Percentiles rank a stretch among this genome's conserved stretches.
Evolutionary conservation across 345 rosid genomes (phyloP).

Genomic region (Gossypium arboreum): DNA sequence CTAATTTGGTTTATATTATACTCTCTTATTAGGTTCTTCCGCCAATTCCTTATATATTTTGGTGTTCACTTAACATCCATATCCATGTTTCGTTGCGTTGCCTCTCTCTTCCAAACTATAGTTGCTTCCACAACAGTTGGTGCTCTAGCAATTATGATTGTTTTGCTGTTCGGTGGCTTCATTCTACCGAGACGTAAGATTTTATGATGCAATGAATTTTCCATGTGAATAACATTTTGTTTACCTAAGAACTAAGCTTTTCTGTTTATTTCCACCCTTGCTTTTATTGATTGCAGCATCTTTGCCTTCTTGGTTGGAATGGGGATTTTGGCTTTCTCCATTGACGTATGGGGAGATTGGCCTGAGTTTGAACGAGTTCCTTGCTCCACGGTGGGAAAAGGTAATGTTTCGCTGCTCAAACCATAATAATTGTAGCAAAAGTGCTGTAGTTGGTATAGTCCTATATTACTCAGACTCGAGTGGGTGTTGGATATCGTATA

Average conservation of each 20-base stretch:
- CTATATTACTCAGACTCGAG: not conserved
- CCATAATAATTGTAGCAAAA: not conserved
- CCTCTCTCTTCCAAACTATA: slow-evolving; percentile 49
- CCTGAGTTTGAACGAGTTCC: slow-evolving; percentile 58
- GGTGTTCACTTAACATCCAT: slow-evolving; percentile 51
- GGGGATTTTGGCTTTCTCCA: slow-evolving; percentile 82
- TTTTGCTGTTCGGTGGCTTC: slow-evolving; percentile 57
- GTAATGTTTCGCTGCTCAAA: slow-evolving; percentile 24
- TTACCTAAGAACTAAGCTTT: not conserved
- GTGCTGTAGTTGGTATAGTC: not conserved
- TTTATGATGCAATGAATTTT: not conserved
- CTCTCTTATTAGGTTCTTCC: slow-evolving; percentile 45
- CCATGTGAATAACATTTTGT: not conserved
- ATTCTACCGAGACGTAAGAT: slow-evolving; percentile 50
- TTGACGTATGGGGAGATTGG: slow-evolving; percentile 75
- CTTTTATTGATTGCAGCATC: slow-evolving; percentile 40
- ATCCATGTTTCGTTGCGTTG: slow-evolving; percentile 70
- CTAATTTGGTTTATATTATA: not conserved
- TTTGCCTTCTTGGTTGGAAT: slow-evolving; percentile 63
- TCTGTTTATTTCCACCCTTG: not conserved
- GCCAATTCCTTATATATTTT: slow-evolving; percentile 45
- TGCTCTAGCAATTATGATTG: slow-evolving; percentile 33
- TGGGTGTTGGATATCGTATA: not conserved
- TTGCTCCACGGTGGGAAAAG: slow-evolving; percentile 71
- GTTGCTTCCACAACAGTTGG: slow-evolving; percentile 51